phyloP scores from a whole-genome alignment of 2,329 filamentous ascomycete genomes.

The Colletotrichum gigasporum region DNA sequence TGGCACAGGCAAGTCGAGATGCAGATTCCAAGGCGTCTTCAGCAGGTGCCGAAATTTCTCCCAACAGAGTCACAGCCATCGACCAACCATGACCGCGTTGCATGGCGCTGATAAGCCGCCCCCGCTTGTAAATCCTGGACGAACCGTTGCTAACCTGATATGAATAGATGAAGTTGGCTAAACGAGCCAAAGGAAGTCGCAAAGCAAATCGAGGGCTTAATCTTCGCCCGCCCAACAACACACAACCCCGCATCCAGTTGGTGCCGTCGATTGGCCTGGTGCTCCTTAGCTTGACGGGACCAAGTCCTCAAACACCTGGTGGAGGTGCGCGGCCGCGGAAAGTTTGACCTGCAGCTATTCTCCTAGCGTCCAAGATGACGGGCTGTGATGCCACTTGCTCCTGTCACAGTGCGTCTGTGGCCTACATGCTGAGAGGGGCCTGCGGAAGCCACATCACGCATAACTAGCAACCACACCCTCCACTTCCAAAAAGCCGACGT shows the following conservation, averaged over 20 bases:
- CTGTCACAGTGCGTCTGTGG: slow-evolving; percentile 6
- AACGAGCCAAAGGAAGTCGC: background rate
- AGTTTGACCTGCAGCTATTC: slow-evolving; percentile 19
- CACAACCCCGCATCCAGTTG: background rate
- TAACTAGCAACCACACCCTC: background rate
- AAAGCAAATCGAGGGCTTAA: background rate
- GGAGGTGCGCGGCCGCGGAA: background rate
- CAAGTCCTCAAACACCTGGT: background rate
- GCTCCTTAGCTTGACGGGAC: background rate
- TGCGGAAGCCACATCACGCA: background rate
- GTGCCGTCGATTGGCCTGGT: background rate
- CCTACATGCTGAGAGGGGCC: background rate
- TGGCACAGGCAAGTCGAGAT: background rate
- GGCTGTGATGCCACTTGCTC: slow-evolving; percentile 12
- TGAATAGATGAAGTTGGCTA: background rate
- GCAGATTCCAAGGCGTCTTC: background rate
- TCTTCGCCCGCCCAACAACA: background rate
- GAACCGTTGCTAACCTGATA: background rate
- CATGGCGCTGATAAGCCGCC: background rate
- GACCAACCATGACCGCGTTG: background rate
- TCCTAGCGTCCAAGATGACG: slow-evolving; percentile 11
- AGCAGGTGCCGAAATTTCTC: background rate
- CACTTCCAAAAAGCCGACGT: background rate
- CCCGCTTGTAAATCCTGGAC: background rate
- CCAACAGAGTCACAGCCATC: background rate